These are phyloP conservation scores for Hortiboletus campestris DNA, from an alignment of 768 basidiomycete genomes.

Conservation along the genomic window DNA sequence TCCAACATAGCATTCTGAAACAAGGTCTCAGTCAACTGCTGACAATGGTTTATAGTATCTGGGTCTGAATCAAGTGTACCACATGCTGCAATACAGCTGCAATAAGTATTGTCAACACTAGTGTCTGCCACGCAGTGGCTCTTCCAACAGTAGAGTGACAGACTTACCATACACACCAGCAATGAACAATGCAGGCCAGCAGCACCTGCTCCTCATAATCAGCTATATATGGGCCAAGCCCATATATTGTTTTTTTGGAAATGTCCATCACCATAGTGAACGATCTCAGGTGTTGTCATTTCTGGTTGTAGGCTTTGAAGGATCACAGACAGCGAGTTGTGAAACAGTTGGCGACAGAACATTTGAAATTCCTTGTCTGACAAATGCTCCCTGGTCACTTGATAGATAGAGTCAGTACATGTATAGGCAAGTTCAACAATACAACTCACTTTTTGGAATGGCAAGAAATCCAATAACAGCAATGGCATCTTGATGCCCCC, in stretches of 20 bases:
- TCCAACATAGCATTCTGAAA: not conserved
- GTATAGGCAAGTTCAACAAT: no score
- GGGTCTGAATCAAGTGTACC: not conserved
- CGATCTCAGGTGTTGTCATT: not conserved
- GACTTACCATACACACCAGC: not conserved
- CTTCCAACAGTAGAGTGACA: not conserved
- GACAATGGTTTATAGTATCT: not conserved
- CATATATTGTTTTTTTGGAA: not conserved
- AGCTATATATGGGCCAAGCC: not conserved
- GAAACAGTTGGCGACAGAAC: not conserved
- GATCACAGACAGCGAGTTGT: not conserved
- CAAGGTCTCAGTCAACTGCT: not conserved
- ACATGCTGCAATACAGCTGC: not conserved
- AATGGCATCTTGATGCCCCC: not conserved
- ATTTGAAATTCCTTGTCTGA: not conserved
- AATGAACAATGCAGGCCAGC: not conserved
- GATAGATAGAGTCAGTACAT: not conserved
- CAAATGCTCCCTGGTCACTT: not conserved
- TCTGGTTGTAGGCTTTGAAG: not conserved
- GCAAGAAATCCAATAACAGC: not conserved
- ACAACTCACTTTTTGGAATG: not conserved
- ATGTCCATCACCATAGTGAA: not conserved
- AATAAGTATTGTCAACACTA: not conserved
- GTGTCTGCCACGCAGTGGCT: constrained; percentile 26
- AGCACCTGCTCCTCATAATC: not conserved